These are phyloP conservation scores for Emergomyces orientalis DNA, from an alignment of 2,329 filamentous ascomycete species.

Conservation along the genomic window DNA sequence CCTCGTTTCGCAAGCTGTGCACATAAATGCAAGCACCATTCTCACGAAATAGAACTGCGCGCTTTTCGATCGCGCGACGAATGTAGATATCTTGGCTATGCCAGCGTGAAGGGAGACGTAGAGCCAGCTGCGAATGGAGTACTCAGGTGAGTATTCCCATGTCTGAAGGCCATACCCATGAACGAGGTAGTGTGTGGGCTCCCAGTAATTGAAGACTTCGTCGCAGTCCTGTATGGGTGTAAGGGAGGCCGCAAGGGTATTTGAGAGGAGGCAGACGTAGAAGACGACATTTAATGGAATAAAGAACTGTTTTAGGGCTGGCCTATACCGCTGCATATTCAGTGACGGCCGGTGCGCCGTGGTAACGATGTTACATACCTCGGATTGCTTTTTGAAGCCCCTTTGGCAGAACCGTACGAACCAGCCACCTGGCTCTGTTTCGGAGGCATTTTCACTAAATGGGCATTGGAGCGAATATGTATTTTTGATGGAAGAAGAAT, in stretches of 20 bases:
- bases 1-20: slow-evolving; percentile 71
- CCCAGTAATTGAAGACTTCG: slow-evolving; percentile 99
- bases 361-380: not conserved
- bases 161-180: slow-evolving; percentile 93
- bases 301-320: slow-evolving; percentile 43
- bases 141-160: slow-evolving; percentile 96
- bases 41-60: slow-evolving; percentile 82
- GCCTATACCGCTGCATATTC: slow-evolving; percentile 17
- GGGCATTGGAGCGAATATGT: not conserved
- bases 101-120: slow-evolving; percentile 75
- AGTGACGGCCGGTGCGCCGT: not conserved
- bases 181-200: slow-evolving; percentile 85
- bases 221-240: slow-evolving; percentile 96
- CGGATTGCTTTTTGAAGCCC: not conserved
- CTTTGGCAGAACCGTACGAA: slow-evolving; percentile 1
- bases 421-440: not conserved
- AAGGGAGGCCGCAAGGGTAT: slow-evolving; percentile 65
- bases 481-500: not conserved
- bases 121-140: slow-evolving; percentile 89
- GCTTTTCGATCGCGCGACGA: slow-evolving; percentile 43
- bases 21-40: slow-evolving; percentile 61
- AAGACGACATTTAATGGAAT: slow-evolving; percentile 68
- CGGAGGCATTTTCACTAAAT: not conserved
- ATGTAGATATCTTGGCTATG: slow-evolving; percentile 55
- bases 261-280: slow-evolving; percentile 66